These are phyloP conservation scores for Euphorbia tirucalli DNA, from an alignment of 345 rosid species.

Conservation along the genomic window DNA sequence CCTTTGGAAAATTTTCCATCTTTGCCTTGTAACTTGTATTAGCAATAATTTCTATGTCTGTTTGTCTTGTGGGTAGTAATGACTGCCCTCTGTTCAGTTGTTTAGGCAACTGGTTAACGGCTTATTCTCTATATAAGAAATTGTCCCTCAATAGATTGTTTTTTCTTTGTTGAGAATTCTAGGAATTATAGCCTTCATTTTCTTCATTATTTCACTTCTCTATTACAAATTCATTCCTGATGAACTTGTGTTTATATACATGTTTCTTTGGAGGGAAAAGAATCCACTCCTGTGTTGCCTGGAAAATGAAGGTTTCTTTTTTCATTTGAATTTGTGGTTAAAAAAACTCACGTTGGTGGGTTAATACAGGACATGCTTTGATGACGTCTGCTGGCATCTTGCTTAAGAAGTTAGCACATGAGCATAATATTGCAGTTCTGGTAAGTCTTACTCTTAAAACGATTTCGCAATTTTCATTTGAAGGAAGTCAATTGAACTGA, in stretches of 20 bases:
- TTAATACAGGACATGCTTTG: conserved; percentile 61
- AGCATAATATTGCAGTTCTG: conserved; percentile 57
- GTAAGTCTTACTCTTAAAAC: conserved; percentile 38
- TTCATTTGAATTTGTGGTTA: conserved; percentile 14
- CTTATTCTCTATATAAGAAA: neutral
- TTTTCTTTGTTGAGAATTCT: neutral
- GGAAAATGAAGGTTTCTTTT: neutral
- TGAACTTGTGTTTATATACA: neutral
- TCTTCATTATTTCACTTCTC: neutral
- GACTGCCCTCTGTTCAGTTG: neutral
- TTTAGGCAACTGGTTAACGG: neutral
- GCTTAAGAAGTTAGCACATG: conserved; percentile 80
- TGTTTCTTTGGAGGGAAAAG: neutral
- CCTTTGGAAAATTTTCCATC: no score
- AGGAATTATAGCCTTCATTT: neutral
- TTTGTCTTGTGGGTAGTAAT: no score
- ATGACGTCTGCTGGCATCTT: conserved; percentile 68
- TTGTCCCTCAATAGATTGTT: neutral
- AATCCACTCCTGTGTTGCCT: neutral
- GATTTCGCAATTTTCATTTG: no score
- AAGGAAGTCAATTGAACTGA: no score
- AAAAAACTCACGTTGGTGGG: no score
- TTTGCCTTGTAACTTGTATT: no score
- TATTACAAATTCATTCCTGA: neutral
- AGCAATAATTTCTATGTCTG: no score